These are phyloP conservation scores for Coemansia sp. DNA, from an alignment of 192 early-diverging fungal species.

Conservation along the genomic window DNA sequence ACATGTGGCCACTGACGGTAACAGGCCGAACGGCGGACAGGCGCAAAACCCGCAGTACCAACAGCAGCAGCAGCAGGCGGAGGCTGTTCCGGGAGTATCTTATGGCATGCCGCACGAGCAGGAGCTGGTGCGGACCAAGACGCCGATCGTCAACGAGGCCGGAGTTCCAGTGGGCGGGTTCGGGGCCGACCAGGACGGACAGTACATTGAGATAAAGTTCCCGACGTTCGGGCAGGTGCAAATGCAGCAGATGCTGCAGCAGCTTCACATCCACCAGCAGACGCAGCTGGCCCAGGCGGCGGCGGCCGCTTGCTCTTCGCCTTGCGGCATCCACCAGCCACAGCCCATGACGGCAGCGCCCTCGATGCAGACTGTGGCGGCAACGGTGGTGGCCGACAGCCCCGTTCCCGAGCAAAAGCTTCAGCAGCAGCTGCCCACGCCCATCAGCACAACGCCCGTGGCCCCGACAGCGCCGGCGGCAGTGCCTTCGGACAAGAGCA, in stretches of 20 bases:
- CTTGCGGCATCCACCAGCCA: slow-evolving; percentile 11
- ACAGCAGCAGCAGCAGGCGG: slow-evolving; percentile 7
- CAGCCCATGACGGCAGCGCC: slow-evolving; percentile 6
- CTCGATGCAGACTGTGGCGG: slow-evolving; percentile 7
- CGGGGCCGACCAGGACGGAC: slow-evolving; percentile 46
- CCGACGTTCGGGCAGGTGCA: slow-evolving; percentile 54
- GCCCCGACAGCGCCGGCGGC: neutral
- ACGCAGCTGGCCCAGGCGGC: slow-evolving; percentile 5
- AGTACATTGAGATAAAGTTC: slow-evolving; percentile 59
- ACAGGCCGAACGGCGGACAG: neutral
- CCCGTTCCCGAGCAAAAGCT: neutral
- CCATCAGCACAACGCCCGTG: slow-evolving; percentile 23
- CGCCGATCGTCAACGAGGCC: slow-evolving; percentile 40
- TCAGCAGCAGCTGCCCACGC: slow-evolving; percentile 20
- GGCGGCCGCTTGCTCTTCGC: neutral
- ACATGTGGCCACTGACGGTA: slow-evolving; percentile 1
- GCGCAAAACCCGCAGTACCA: neutral
- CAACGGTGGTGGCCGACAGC: neutral
- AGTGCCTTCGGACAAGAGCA: neutral
- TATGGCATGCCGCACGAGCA: slow-evolving; percentile 5
- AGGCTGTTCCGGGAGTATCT: neutral
- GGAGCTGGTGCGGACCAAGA: slow-evolving; percentile 11
- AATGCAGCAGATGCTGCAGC: slow-evolving; percentile 57
- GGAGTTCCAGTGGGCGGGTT: slow-evolving; percentile 43
- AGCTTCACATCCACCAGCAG: slow-evolving; percentile 44